Base-by-base conservation (phyloP, 805 yeast species). In the Hemisphaericaspora nanyangensis region DNA sequence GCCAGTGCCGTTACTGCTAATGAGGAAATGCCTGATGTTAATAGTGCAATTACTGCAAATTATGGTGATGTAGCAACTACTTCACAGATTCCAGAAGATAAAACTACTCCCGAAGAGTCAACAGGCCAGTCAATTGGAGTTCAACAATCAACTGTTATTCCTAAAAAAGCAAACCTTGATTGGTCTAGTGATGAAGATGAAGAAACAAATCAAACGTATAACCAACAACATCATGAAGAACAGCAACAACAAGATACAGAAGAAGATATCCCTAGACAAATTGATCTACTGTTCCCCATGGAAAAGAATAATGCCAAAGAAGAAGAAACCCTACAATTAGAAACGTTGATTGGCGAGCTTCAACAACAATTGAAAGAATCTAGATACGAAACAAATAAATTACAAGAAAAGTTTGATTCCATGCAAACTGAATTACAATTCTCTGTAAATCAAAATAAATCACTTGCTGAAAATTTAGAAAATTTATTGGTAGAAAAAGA, bases 181-280 rank as follows among this genome's bases (percentile, higher is more conserved):
- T 93, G 96, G 89, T 83, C 91, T 12, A 83, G 89, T 38, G 95
- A 84, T 48, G 95, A 84, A 45, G 93, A 82, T 34, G 86, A 77
- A 2, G 76, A 69, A 11, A 29, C 8, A 15, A 10, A 10, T 13
- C 8, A 11, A 1, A 29, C 31, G 8, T 11, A 25, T 10, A 25
- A n/a, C 28, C 28, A 25, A 11, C 28, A 25, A 25, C 11, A 10
- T 6, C 29, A 12, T 11, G 30, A 26, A 31, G 28, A 31, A 13
- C 20, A 29, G 11, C 22, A 7, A 11, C 5, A 16, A 31, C 11
- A 26, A 17, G 18, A 20, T 15, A 13, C 15, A 12, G 2, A 6
- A 13, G 29, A 25, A 22, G 19, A 20, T 15, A 12, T 3, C 16
- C 6, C 13, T 26, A 8, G 13, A 34, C 7, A 16, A 30, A 16